Evolutionary conservation across 139 green algal genomes (phyloP), one percentile per base, ranked within the genome.

Genomic region (Coelastrella sp.): DNA sequence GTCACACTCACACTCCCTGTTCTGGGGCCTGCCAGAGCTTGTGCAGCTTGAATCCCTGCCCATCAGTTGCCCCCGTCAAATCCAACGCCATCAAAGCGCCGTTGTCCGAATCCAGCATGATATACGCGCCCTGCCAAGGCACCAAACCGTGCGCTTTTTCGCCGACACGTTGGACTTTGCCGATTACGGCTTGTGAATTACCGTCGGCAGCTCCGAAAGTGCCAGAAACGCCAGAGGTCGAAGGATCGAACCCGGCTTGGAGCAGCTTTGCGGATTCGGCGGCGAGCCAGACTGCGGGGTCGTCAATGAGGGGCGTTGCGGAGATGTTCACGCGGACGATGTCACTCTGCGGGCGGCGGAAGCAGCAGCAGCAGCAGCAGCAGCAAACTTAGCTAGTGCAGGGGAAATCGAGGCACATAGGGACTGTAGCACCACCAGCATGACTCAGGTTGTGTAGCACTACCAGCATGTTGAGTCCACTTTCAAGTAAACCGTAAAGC

Each of bases 401-500:
- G 19, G 5, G 13, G 54, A 4, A 60, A 73, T 19, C n/a, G n/a
- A n/a, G n/a, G n/a, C n/a, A n/a, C n/a, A n/a, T n/a, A n/a, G n/a
- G n/a, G n/a, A n/a, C n/a, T n/a, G n/a, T n/a, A n/a, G n/a, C n/a
- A n/a, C n/a, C n/a, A n/a, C n/a, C n/a, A n/a, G n/a, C n/a, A n/a
- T n/a, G n/a, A n/a, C 95, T 95, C 47, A 97, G 93, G 93, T 97
- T 97, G 92, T 98, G 95, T 89, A 97, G 93, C 93, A 98, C 71
- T 0, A 86, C 96, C 83, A 97, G 75, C 13, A 78, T 66, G 54
- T 92, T 89, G 61, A n/a, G n/a, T n/a, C n/a, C n/a, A n/a, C n/a
- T n/a, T 68, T 68, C 61, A 68, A 68, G 54, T 68, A 56, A n/a
- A n/a, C n/a, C n/a, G n/a, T n/a, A n/a, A n/a, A n/a, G n/a, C n/a